These are phyloP conservation scores for Stentor roeselii DNA, from an alignment of 73 alveolate species.

Conservation along the genomic window DNA sequence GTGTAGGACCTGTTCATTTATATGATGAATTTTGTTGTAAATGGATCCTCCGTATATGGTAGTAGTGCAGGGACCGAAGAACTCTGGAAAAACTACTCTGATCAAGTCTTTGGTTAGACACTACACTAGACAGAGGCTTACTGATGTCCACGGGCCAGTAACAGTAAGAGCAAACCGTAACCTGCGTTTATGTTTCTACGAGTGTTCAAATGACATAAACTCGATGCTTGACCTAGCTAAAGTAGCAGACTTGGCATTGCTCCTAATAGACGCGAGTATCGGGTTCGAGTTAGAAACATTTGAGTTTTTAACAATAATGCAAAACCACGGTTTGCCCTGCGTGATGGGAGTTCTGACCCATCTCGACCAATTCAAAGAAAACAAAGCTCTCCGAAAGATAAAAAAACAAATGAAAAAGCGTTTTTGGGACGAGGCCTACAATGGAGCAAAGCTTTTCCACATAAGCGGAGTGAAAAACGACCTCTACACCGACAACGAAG, in stretches of 20 bases:
- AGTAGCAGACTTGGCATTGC: slow-evolving; percentile 96
- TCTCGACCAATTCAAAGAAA: slow-evolving; percentile 96
- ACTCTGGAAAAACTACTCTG: slow-evolving; percentile 98
- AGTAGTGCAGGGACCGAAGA: slow-evolving; percentile 86
- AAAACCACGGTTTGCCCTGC: slow-evolving; percentile 96
- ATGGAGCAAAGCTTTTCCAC: slow-evolving; percentile 98
- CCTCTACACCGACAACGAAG: slow-evolving; percentile 80
- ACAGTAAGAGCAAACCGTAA: slow-evolving; percentile 77
- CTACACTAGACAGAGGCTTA: slow-evolving; percentile 87
- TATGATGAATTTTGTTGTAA: too few relatives aligned
- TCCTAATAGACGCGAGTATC: slow-evolving; percentile 95
- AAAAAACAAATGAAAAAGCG: slow-evolving; percentile 95
- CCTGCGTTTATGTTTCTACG: slow-evolving; percentile 90
- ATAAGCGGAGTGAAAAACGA: slow-evolving; percentile 91
- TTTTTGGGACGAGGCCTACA: slow-evolving; percentile 97
- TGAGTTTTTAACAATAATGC: slow-evolving; percentile 86
- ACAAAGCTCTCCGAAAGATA: slow-evolving; percentile 96
- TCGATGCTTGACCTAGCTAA: slow-evolving; percentile 98
- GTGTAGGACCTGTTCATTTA: not conserved
- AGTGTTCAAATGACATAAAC: slow-evolving; percentile 98
- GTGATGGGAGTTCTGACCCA: slow-evolving; percentile 99
- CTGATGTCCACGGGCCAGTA: slow-evolving; percentile 84
- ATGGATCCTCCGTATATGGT: slow-evolving; percentile 69
- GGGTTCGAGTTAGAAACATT: slow-evolving; percentile 99
- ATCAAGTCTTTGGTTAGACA: slow-evolving; percentile 96